These are phyloP conservation scores for Blastobotrys muscicola DNA, from an alignment of 805 yeast genomes.

Conservation along the genomic window DNA sequence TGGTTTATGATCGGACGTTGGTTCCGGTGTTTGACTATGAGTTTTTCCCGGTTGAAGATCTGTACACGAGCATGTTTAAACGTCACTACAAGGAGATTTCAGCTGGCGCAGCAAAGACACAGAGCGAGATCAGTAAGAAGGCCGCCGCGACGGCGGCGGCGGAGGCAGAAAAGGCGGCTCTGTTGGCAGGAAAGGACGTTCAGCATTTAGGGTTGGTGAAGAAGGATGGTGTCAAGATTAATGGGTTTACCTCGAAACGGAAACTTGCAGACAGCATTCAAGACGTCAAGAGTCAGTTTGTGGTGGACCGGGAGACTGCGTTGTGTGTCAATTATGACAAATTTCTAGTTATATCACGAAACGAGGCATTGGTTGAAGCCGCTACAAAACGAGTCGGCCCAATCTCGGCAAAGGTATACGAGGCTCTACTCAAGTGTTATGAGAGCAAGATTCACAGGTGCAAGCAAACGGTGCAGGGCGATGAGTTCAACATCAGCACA, in stretches of 20 bases:
- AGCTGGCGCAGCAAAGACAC: constrained; percentile 8
- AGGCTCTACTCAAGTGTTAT: constrained; percentile 42
- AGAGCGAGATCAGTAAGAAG: constrained; percentile 47
- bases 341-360: constrained; percentile 57
- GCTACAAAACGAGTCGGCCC: constrained; percentile 63
- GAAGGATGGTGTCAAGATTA: constrained; percentile 1
- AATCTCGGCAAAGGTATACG: constrained; percentile 56
- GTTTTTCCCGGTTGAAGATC: constrained; percentile 26
- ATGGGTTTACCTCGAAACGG: not conserved
- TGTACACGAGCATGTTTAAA: constrained; percentile 15
- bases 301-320: constrained; percentile 23
- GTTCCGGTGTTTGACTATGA: constrained; percentile 36
- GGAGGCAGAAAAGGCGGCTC: constrained; percentile 20
- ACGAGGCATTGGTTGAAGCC: constrained; percentile 50
- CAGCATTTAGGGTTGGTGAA: constrained; percentile 14
- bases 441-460: constrained; percentile 41
- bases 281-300: not conserved
- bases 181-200: constrained; percentile 13
- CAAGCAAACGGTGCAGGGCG: constrained; percentile 21
- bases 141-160: constrained; percentile 56
- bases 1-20: constrained; percentile 44
- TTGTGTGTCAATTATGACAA: constrained; percentile 57
- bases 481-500: constrained; percentile 27
- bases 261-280: not conserved
- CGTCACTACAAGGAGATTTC: constrained; percentile 11